Conservation (phyloP, 768 basidiomycete genomes). For the Multifurca ochricompacta region DNA sequence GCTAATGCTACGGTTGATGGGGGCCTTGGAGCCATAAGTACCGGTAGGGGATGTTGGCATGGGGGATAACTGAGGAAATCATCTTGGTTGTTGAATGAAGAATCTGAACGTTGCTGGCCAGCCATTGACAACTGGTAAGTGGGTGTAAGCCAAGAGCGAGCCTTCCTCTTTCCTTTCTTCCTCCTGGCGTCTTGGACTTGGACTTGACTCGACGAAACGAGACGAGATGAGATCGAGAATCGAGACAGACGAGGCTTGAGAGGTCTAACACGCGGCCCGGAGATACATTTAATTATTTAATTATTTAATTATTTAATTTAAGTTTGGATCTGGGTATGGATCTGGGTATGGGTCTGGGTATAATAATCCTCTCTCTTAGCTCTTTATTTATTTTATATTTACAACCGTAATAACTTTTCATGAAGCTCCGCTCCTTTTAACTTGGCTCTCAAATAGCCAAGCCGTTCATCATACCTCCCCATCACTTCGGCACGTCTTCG, state of each 20-base stretch:
- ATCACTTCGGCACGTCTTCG: slow-evolving; percentile 62
- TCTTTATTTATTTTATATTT: too few relatives aligned
- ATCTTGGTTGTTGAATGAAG: background rate
- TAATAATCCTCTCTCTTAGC: background rate
- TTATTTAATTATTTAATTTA: too few relatives aligned
- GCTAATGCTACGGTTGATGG: slow-evolving; percentile 39
- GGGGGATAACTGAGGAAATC: background rate
- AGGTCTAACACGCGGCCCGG: too few relatives aligned
- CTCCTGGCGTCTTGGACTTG: too few relatives aligned
- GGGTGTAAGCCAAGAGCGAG: background rate
- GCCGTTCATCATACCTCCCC: slow-evolving; percentile 60
- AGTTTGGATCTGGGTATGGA: too few relatives aligned
- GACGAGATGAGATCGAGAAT: too few relatives aligned
- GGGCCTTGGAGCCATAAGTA: slow-evolving; percentile 9
- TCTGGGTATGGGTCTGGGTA: too few relatives aligned
- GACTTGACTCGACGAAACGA: too few relatives aligned
- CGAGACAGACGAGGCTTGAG: too few relatives aligned
- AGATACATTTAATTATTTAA: too few relatives aligned
- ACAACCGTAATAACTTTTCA: slow-evolving; percentile 66
- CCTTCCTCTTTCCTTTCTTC: too few relatives aligned
- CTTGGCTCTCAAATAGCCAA: slow-evolving; percentile 77
- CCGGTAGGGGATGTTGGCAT: slow-evolving; percentile 24
- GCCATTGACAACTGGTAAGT: slow-evolving; percentile 4
- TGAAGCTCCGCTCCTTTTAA: slow-evolving; percentile 78
- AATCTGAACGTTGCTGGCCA: background rate